Evolutionary conservation across 805 yeast species (phyloP), one percentile per base, ranked within the genome.

Genomic region (Wickerhamiella bombiphila): DNA sequence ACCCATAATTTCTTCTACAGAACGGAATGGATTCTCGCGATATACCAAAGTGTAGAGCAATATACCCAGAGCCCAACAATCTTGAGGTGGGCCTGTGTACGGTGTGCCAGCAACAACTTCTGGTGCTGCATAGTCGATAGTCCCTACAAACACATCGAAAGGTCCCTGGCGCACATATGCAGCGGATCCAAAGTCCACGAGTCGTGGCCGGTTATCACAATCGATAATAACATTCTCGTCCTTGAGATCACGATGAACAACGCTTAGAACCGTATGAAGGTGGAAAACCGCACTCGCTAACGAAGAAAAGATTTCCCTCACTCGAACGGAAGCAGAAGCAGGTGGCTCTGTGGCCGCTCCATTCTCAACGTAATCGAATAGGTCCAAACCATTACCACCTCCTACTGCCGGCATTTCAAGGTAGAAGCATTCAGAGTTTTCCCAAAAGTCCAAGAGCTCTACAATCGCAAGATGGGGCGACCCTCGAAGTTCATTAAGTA

Each of bases 71-170:
- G 97, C 94, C 98, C 98, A 91, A 2, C 86, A 77, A 59, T 91
- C 98, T 57, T 91, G 98, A 3, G 94, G 88, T 54, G 73, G 78
- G 17, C 98, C 98, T 36, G 74, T 83, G 52, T 88, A 91, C 17
- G 86, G 78, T 42, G 75, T 76, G 2, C 97, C 98, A 36, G 76
- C 69, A 25, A 91, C 64, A 0, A 91, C 94, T 57, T 91, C 98
- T 0, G 98, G 98, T 0, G 97, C 93, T 1, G 97, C 97, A 57
- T 88, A 91, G 57, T 91, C 96, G 32, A 91, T 76, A 0, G 98
- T 91, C 2, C 98, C 98, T 2, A 91, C 97, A 59, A 91, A 88
- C 4, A 91, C 94, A 48, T 88, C 94, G 59, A 88, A 91, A 4
- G 97, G 97, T 0, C 96, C 97, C 60, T 78, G 83, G 46, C 70